Base-by-base conservation (phyloP, 1,284 basidiomycete species). In the Somion occarium region DNA sequence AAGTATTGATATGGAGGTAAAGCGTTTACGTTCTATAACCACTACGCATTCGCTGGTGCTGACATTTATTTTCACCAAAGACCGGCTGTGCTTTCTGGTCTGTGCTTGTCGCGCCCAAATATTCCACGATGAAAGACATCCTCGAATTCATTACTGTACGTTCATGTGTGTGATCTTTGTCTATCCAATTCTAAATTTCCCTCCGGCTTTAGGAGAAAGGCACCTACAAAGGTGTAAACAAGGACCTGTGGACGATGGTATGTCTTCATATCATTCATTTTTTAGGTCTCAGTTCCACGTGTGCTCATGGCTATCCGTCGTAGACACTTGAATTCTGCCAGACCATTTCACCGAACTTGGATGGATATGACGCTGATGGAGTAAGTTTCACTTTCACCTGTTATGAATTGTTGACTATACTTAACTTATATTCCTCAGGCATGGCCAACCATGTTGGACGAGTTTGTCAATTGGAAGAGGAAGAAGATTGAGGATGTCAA, bases 171-270 rank as follows among this genome's bases (percentile, higher is more conserved):
- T 26, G 38, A 38, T 43, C 23, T 50, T 49, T 34, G 39, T 26
- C 27, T 30, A 46, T 44, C 20, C 12, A 24, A 41, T 19, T 37
- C 44, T 41, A 9, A 44, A 19, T 43, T 41, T 12, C 27, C 15
- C 39, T 54, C 38, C 12, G 30, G 44, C 30, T 50, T 48, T 62
- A 89, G 83, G 78, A 83, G 54, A 78, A 74, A 50, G 76, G 74
- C 5, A 75, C 71, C 1, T 88, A 86, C 67, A 89, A 82, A 60
- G 85, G 83, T 0, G 80, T 80, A 4, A 91, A 88, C 62, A 91
- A 89, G 61, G 88, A 91, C 66, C 66, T 90, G n/a, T 91, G 88
- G 88, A 76, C 66, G 51, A 91, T 91, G 88, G 87, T 87, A 53
- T n/a, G 73, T 69, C 7, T 19, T 49, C 39, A 7, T 34, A 34